Evolutionary conservation across 768 basidiomycete species (phyloP), one percentile per base, ranked within the genome.

Genomic region (Kwoniella dendrophila): DNA sequence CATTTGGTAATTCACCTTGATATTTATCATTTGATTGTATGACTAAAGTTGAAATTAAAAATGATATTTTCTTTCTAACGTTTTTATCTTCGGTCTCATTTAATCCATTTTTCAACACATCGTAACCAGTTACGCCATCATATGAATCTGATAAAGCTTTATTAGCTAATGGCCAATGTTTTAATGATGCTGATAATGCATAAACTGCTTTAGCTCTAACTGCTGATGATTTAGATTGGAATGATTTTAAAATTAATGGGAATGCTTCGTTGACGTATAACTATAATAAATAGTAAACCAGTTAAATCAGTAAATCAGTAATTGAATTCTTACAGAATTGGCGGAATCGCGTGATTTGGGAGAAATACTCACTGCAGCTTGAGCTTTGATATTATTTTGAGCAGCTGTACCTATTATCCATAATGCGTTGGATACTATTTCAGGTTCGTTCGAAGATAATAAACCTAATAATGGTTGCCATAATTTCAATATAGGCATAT

Each of bases 371-470:
- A 79, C 77, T n/a, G 78, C 77, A 43, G 75, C 71, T 56, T 80
- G 79, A 30, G 79, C 78, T 61, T 79, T 76, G n/a, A 74, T 59
- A 54, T 80, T 80, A 68, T 80, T 80, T 58, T 80, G 78, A 3
- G 78, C 73, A 16, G 79, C 76, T 2, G 79, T 79, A 16, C 79
- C 79, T 36, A 72, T 70, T 44, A 80, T 77, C 79, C 79, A 80
- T 33, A 66, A 67, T 36, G 76, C 72, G 22, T 73, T 71, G 8
- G 64, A 61, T 22, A 79, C 73, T 34, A 79, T 69, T 7, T 65
- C 65, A 20, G 72, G 62, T 18, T 76, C 59, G 11, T 65, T 40
- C 18, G 74, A 72, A 3, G 63, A 45, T n/a, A 80, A 51, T 14
- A 80, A 62, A 18, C 40, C 24, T 36, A 79, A 55, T 8, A 80